Base-by-base conservation (phyloP, 306 rosid species). In the Hippophae rhamnoides region DNA sequence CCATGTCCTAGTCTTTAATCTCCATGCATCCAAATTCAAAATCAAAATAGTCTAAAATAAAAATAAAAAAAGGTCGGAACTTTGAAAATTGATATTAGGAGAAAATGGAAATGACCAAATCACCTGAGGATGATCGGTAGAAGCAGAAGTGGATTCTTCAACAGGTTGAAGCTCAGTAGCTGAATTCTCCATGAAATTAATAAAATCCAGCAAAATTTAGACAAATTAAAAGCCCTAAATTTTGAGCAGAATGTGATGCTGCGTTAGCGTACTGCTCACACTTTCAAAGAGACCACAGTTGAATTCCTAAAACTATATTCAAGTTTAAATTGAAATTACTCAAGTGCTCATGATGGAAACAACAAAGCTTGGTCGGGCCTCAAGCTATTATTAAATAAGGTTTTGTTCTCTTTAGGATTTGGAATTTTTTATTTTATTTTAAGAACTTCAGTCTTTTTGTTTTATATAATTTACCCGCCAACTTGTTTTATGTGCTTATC, bases 171-270 rank as follows among this genome's bases (percentile, higher is more conserved):
- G 75, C 62, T 74, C 69, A 53, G 64, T 27, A 56, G 43, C 79
- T 60, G 72, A 71, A 61, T 40, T 73, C 54, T 78, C 87, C 89
- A 80, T 83, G 51, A 69, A 57, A 74, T 58, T 54, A 56, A 41
- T 43, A 61, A 55, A 53, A 51, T n/a, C 43, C 5, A 13, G 9
- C n/a, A 57, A 49, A 52, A 7, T 14, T 31, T 54, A 53, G 18
- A 57, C 43, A 68, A 25, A 42, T 14, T 47, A 38, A 69, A 46
- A 68, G 62, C 46, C 72, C 54, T 68, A 62, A 46, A 14, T 7
- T 18, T 6, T 45, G 14, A 42, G 38, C 38, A 31, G 38, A 31
- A 31, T 31, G 18, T 57, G 6, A 13, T 13, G 11, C 58, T 54
- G 10, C 31, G 27, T 42, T 7, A 45, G 23, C 23, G 18, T 7